These are phyloP conservation scores for Olyra latifolia DNA, from an alignment of 176 grass and related monocot genomes.

Conservation along the genomic window DNA sequence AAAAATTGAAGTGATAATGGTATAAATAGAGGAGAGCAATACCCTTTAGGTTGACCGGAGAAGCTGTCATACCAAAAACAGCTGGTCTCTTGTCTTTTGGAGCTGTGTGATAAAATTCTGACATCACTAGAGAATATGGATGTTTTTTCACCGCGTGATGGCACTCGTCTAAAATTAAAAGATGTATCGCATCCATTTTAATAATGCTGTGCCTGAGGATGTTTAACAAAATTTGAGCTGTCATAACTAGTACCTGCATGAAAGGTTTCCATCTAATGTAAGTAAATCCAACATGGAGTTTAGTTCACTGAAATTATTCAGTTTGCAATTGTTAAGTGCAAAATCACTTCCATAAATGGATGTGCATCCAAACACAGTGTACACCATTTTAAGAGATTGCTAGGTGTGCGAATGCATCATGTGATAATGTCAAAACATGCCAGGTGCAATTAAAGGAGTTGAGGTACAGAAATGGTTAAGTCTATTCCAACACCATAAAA, in stretches of 20 bases:
- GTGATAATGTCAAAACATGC: slow-evolving; percentile 17
- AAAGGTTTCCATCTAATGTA: slow-evolving; percentile 37
- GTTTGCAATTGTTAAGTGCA: not conserved
- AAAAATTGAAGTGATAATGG: slow-evolving; percentile 6
- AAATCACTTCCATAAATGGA: not conserved
- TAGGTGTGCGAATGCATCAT: not conserved
- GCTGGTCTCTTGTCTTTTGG: slow-evolving; percentile 80
- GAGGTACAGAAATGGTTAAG: not conserved
- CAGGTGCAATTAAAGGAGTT: not conserved
- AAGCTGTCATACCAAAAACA: slow-evolving; percentile 99
- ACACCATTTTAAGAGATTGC: not conserved
- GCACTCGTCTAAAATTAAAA: slow-evolving; percentile 99
- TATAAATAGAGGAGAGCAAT: slow-evolving; percentile 36
- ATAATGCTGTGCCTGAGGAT: slow-evolving; percentile 99
- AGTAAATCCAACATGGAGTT: slow-evolving; percentile 10
- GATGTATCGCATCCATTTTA: slow-evolving; percentile 99
- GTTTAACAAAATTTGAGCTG: slow-evolving; percentile 99
- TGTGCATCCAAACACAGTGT: not conserved
- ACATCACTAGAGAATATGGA: slow-evolving; percentile 99
- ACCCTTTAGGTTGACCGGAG: slow-evolving; percentile 99
- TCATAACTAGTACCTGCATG: slow-evolving; percentile 99
- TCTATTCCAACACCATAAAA: not conserved
- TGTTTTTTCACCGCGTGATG: slow-evolving; percentile 99
- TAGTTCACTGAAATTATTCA: not conserved
- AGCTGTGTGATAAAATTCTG: slow-evolving; percentile 98